Evolutionary conservation across 139 green algal species (phyloP).

Genomic region (Asterochloris erici): DNA sequence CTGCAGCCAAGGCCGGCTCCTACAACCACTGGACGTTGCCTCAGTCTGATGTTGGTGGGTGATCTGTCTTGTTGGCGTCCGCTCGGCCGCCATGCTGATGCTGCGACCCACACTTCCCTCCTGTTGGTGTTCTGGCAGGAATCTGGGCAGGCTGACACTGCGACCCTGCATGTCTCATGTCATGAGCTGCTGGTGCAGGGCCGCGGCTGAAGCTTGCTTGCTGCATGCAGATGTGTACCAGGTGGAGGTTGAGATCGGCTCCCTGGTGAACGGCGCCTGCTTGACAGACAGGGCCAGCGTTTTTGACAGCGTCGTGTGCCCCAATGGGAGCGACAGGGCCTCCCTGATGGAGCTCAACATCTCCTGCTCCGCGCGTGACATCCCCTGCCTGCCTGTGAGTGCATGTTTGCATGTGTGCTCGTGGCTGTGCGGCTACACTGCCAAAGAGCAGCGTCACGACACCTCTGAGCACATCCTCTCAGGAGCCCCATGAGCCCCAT

Average conservation of each 20-base stretch:
- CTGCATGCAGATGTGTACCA: not conserved
- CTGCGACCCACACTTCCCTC: no score
- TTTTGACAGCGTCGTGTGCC: slow-evolving; percentile 13
- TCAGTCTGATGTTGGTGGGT: not conserved
- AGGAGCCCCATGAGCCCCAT: no score
- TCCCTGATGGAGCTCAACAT: not conserved
- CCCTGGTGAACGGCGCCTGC: slow-evolving; percentile 3
- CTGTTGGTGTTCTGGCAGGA: no score
- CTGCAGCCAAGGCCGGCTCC: not conserved
- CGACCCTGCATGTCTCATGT: no score
- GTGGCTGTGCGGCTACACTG: no score
- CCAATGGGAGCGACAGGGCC: not conserved
- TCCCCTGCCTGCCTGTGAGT: not conserved
- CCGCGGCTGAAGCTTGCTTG: no score
- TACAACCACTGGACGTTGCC: not conserved
- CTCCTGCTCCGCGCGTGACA: not conserved
- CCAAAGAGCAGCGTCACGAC: no score
- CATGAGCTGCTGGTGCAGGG: no score
- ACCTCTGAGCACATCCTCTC: no score
- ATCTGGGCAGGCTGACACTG: no score
- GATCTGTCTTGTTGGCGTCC: no score
- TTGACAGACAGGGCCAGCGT: not conserved
- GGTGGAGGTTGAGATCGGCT: slow-evolving; percentile 3
- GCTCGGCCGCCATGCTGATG: no score
- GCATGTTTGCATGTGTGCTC: not conserved